These are phyloP conservation scores for Fusarium sp. DNA, from an alignment of 2,329 filamentous ascomycete genomes.

Conservation along the genomic window DNA sequence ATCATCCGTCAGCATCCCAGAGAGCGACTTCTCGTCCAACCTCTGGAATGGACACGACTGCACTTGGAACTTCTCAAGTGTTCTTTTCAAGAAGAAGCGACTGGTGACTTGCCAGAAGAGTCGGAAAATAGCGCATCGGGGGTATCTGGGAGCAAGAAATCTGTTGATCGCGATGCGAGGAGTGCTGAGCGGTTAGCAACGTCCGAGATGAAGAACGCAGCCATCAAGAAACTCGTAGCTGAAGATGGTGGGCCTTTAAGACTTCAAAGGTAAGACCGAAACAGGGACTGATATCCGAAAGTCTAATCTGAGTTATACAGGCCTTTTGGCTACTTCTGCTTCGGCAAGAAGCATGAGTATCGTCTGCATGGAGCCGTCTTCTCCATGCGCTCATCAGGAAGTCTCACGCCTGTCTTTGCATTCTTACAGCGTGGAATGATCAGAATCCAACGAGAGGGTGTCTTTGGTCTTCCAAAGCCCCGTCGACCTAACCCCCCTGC, in stretches of 20 bases:
- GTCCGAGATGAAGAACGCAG: conserved; percentile 41
- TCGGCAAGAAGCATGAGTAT: conserved; percentile 33
- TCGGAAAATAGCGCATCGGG: neutral
- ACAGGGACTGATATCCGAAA: fast-evolving
- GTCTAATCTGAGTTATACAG: conserved; percentile 4
- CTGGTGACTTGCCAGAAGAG: neutral
- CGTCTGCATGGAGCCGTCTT: conserved; percentile 44
- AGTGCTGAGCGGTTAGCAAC: conserved; percentile 38
- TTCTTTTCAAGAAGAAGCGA: conserved; percentile 17
- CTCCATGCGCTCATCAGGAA: conserved; percentile 15
- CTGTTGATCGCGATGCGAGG: conserved; percentile 23
- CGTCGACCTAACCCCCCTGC: conserved; percentile 36
- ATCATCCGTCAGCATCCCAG: conserved; percentile 43
- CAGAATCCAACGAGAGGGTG: conserved; percentile 30
- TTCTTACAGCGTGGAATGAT: conserved; percentile 45
- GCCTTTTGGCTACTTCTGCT: conserved; percentile 45
- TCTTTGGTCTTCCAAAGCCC: conserved; percentile 35
- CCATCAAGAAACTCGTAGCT: conserved; percentile 36
- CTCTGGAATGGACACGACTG: conserved; percentile 39
- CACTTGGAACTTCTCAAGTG: conserved; percentile 39
- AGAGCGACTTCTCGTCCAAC: conserved; percentile 45
- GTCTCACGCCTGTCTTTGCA: conserved; percentile 33
- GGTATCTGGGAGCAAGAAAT: conserved; percentile 5
- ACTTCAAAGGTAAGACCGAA: conserved; percentile 34
- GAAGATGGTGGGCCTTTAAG: conserved; percentile 38